Evolutionary conservation across 208 protist genomes (phyloP).

Genomic region (Strigomonas galati): DNA sequence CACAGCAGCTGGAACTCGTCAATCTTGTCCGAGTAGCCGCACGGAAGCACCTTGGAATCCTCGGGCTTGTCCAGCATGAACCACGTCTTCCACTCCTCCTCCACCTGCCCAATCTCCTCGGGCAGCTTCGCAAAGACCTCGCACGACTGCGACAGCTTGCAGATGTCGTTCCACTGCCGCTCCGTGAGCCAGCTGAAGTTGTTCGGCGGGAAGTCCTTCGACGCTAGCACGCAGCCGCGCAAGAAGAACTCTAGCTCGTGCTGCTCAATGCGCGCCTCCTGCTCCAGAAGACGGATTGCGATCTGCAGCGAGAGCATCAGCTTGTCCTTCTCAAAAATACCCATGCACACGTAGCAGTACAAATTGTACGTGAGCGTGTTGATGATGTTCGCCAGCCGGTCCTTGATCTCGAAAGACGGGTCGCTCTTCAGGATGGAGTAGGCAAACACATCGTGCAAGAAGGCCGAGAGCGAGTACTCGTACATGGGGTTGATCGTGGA

Average conservation of each 20-base stretch:
- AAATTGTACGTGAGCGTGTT: conserved; percentile 95
- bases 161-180: conserved; percentile 96
- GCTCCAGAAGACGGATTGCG: conserved; percentile 93
- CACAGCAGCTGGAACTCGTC: conserved; percentile 93
- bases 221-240: conserved; percentile 96
- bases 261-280: conserved; percentile 76
- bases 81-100: conserved; percentile 93
- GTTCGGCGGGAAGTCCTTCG: conserved; percentile 85
- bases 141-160: conserved; percentile 68
- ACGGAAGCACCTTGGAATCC: conserved; percentile 64
- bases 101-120: conserved; percentile 72
- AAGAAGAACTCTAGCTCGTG: conserved; percentile 98
- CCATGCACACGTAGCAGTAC: conserved; percentile 98
- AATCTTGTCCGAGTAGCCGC: conserved; percentile 67
- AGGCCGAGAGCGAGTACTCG: conserved; percentile 98
- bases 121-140: conserved; percentile 82
- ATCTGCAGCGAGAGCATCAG: conserved; percentile 99
- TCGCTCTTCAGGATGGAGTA: conserved; percentile 94
- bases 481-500: conserved; percentile 98
- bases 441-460: conserved; percentile 96
- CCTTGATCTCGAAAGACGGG: conserved; percentile 88
- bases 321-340: conserved; percentile 98
- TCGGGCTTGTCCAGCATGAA: conserved; percentile 93
- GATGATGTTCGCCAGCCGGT: conserved; percentile 97
- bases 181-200: conserved; percentile 93